Percentiles rank a stretch among this genome's conserved stretches.
phyloP scores from a whole-genome alignment of 2,329 filamentous ascomycete genomes.

The Trichoderma arundinaceum region DNA sequence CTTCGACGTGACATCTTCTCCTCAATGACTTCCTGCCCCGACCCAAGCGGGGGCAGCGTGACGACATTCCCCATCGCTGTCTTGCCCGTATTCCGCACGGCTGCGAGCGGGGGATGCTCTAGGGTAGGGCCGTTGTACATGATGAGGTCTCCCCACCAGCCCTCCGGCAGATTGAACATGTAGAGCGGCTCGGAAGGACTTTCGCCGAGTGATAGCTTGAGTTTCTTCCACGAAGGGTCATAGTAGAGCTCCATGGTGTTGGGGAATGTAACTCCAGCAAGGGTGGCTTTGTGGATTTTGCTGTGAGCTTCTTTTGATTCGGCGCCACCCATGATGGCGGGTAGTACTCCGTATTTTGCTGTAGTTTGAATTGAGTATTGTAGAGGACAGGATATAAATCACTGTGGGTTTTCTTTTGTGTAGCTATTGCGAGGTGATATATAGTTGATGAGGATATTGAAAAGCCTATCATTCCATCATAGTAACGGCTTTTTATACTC shows the following conservation, averaged over 20 bases:
- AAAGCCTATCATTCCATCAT: too few relatives aligned
- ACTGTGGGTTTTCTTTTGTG: neutral
- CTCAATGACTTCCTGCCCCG: slow-evolving; percentile 26
- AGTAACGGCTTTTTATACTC: neutral
- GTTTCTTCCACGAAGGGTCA: slow-evolving; percentile 27
- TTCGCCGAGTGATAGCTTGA: slow-evolving; percentile 6
- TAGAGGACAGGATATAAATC: neutral
- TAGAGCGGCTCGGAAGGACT: slow-evolving; percentile 15
- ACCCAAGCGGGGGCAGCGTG: slow-evolving; percentile 30
- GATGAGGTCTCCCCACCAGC: slow-evolving; percentile 30
- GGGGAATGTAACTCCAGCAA: slow-evolving; percentile 8
- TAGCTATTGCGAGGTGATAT: neutral
- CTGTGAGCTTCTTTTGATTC: slow-evolving; percentile 23
- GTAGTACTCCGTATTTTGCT: neutral
- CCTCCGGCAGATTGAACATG: slow-evolving; percentile 18
- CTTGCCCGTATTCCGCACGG: slow-evolving; percentile 20
- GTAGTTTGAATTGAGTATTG: neutral
- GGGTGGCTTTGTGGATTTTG: slow-evolving; percentile 13
- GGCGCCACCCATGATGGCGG: slow-evolving; percentile 15
- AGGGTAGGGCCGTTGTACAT: slow-evolving; percentile 30
- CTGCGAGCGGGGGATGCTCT: slow-evolving; percentile 24
- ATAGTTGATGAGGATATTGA: too few relatives aligned
- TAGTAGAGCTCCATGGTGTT: slow-evolving; percentile 16
- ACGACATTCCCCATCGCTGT: slow-evolving; percentile 20
- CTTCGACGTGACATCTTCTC: slow-evolving; percentile 28